A percentile compares a stretch with the other conserved stretches of the same genome.
Conservation (phyloP, 169 alveolate genomes). For the Amoebophrya sp. region DNA sequence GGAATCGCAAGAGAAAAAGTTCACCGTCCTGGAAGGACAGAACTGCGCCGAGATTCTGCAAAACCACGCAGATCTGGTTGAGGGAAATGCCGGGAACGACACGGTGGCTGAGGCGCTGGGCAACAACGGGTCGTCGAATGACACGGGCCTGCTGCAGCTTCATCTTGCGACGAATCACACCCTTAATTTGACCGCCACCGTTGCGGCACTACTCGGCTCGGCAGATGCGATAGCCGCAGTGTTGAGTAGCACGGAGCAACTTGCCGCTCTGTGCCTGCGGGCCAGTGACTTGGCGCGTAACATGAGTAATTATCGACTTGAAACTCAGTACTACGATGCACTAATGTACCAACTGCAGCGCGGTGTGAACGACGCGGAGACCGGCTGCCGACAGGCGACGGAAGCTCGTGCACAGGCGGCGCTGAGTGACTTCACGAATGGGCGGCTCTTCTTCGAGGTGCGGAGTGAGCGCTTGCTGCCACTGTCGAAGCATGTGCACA, state of each 20-base stretch:
- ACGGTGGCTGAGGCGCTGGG: background rate
- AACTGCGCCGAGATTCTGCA: background rate
- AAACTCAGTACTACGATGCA: background rate
- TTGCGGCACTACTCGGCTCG: background rate
- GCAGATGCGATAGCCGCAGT: background rate
- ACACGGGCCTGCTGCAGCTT: no score
- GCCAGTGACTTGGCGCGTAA: background rate
- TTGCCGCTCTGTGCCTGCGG: background rate
- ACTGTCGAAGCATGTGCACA: background rate
- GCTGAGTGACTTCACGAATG: background rate
- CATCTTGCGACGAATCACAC: no score
- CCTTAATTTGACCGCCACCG: background rate
- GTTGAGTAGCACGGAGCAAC: background rate
- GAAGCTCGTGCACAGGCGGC: background rate
- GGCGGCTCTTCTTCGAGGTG: background rate
- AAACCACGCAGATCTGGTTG: background rate
- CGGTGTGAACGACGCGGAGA: background rate
- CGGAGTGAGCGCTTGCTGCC: background rate
- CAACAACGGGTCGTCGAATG: background rate
- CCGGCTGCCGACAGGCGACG: background rate
- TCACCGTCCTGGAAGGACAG: background rate
- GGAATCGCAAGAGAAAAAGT: background rate
- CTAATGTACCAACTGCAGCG: background rate
- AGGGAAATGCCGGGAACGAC: background rate
- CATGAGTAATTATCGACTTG: background rate